Evolutionary conservation across 495 filamentous ascomycete species (phyloP).

Genomic region (Tuber umbilicatum): DNA sequence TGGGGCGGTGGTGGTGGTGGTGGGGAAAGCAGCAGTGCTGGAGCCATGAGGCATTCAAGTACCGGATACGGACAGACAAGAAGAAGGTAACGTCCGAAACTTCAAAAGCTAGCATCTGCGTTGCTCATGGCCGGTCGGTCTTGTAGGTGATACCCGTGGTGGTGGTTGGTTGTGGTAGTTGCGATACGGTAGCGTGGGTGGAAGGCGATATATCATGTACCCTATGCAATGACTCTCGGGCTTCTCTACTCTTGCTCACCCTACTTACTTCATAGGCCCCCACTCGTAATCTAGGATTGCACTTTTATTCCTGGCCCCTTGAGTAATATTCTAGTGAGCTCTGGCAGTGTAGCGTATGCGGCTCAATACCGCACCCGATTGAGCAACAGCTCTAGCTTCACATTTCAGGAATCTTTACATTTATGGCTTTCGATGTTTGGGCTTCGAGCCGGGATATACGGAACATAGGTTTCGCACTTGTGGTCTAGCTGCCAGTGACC

Average conservation of each 20-base stretch:
- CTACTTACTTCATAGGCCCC: background rate
- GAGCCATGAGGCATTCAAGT: conserved; percentile 59
- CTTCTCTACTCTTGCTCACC: background rate
- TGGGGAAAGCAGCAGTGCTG: conserved; percentile 46
- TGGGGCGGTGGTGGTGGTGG: conserved; percentile 46
- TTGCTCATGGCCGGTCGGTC: background rate
- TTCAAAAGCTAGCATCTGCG: background rate
- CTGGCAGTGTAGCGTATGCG: background rate
- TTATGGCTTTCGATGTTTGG: background rate
- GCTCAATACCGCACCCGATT: background rate
- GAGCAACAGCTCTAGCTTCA: background rate
- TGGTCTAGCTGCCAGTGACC: background rate
- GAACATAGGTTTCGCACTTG: background rate
- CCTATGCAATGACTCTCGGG: background rate
- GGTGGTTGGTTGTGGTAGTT: background rate
- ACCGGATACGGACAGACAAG: conserved; percentile 88
- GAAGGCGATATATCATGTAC: background rate
- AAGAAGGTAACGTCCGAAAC: conserved; percentile 53
- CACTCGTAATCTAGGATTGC: background rate
- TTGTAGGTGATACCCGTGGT: background rate
- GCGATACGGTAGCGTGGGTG: background rate
- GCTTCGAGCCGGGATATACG: background rate
- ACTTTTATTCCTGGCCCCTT: background rate
- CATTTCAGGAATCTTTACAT: background rate
- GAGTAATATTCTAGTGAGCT: background rate